Base-by-base conservation (phyloP, 176 grass and related monocot species). In the Rhynchospora pubera region DNA sequence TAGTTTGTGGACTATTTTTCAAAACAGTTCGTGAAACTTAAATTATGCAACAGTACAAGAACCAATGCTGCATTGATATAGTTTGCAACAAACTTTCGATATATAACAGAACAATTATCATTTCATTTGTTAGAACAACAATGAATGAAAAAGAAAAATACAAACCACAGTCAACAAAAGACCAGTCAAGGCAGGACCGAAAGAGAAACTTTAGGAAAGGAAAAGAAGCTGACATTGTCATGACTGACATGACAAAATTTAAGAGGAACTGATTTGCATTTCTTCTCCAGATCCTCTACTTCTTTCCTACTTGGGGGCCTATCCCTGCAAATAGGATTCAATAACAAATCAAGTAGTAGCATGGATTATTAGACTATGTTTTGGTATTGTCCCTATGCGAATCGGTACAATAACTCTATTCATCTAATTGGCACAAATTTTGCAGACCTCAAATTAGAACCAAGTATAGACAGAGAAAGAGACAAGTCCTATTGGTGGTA, bases 141-240 rank as follows among this genome's bases (percentile, higher is more conserved):
- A n/a, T n/a, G n/a, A n/a, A n/a, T n/a, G 23, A 55, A 53, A 70
- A 51, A 73, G 19, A 12, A 19, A 50, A 26, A 55, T 53, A 75
- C 23, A 53, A 19, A 28, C n/a, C n/a, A n/a, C n/a, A 76, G 13
- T 30, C 53, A 55, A 74, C 44, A 52, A 51, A 60, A 53, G 22
- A 76, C 71, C 53, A 30, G 50, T 89, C 84, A 89, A 46, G 88
- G 80, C 14, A 89, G 78, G 32, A 77, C 65, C 21, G 80, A 73
- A 45, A 89, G 79, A 34, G 24, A n/a, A 46, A 56, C 62, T 80
- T 89, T 63, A 43, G 85, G 15, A 44, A 89, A 86, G 6, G 88
- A 89, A 65, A 89, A 89, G 84, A 89, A 89, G 70, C 84, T 89
- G n/a, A 86, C 88, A 59, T 79, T 75, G 13, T 84, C 88, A 18